Percentiles rank a stretch among this genome's conserved stretches.
These are phyloP conservation scores for Ramaria sp. DNA, from an alignment of 768 basidiomycete species.

Conservation along the genomic window DNA sequence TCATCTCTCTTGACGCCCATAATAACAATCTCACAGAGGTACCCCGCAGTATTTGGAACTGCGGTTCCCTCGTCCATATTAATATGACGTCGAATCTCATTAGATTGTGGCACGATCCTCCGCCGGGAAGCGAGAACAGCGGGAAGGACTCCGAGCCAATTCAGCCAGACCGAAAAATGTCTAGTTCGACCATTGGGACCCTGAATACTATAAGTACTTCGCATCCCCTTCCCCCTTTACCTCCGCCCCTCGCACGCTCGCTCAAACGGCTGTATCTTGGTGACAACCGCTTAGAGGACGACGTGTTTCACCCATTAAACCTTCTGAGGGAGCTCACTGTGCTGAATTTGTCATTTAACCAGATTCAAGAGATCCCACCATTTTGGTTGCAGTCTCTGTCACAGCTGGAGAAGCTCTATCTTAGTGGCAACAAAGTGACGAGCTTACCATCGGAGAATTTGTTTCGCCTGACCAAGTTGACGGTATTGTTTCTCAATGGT, in stretches of 20 bases:
- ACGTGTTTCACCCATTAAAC: constrained; percentile 63
- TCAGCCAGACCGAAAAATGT: constrained; percentile 33
- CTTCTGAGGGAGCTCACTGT: constrained; percentile 67
- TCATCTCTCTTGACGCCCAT: constrained; percentile 76
- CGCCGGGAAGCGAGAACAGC: constrained; percentile 14
- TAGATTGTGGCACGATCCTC: constrained; percentile 59
- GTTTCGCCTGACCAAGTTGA: constrained; percentile 52
- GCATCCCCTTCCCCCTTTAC: constrained; percentile 23
- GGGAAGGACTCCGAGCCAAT: neutral
- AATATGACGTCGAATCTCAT: constrained; percentile 88
- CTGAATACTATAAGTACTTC: constrained; percentile 11
- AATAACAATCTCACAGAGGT: constrained; percentile 80
- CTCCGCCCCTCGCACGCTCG: constrained; percentile 50
- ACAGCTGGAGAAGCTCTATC: constrained; percentile 72
- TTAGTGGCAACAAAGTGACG: constrained; percentile 91
- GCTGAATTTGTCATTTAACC: constrained; percentile 91
- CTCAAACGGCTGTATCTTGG: constrained; percentile 77
- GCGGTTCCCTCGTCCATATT: constrained; percentile 55
- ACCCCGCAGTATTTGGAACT: constrained; percentile 75
- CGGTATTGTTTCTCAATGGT: constrained; percentile 81
- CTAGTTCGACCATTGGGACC: constrained; percentile 19
- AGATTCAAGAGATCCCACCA: constrained; percentile 79
- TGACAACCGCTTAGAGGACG: constrained; percentile 81
- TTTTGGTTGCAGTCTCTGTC: constrained; percentile 63
- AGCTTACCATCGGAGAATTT: constrained; percentile 86